These are phyloP conservation scores for Collybia nuda DNA, from an alignment of 768 basidiomycete genomes.

Conservation along the genomic window DNA sequence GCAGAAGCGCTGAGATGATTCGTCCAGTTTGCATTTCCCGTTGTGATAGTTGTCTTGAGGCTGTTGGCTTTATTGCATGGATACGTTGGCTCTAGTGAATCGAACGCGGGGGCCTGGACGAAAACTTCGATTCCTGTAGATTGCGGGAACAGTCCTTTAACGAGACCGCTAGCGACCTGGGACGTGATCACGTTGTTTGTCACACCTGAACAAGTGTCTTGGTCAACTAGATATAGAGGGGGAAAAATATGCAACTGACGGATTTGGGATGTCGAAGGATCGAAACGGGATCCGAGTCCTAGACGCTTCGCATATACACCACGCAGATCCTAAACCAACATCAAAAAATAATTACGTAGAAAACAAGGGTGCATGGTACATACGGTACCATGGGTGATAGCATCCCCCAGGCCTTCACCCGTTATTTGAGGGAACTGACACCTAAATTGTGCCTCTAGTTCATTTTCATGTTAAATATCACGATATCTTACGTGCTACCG, in stretches of 20 bases:
- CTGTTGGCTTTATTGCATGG: slow-evolving; percentile 37
- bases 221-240: background rate
- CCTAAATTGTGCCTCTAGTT: slow-evolving; percentile 16
- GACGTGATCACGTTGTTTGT: slow-evolving; percentile 56
- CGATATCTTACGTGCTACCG: slow-evolving; percentile 33
- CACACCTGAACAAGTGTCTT: slow-evolving; percentile 29
- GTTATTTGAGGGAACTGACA: slow-evolving; percentile 55
- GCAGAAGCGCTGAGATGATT: slow-evolving; percentile 37
- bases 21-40: slow-evolving; percentile 40
- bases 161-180: slow-evolving; percentile 47
- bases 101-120: slow-evolving; percentile 39
- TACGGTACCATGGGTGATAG: slow-evolving; percentile 42
- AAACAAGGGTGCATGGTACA: slow-evolving; percentile 3
- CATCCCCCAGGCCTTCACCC: slow-evolving; percentile 40
- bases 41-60: slow-evolving; percentile 34
- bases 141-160: slow-evolving; percentile 44
- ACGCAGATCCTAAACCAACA: slow-evolving; percentile 36
- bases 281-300: slow-evolving; percentile 29
- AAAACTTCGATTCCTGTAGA: slow-evolving; percentile 30
- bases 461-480: background rate
- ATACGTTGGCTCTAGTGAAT: slow-evolving; percentile 49
- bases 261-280: slow-evolving; percentile 23
- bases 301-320: slow-evolving; percentile 42
- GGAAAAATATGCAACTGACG: background rate
- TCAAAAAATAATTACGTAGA: background rate